Evolutionary conservation across 192 early-diverging fungal genomes (phyloP).

Genomic region (Chytriomyces sp.): DNA sequence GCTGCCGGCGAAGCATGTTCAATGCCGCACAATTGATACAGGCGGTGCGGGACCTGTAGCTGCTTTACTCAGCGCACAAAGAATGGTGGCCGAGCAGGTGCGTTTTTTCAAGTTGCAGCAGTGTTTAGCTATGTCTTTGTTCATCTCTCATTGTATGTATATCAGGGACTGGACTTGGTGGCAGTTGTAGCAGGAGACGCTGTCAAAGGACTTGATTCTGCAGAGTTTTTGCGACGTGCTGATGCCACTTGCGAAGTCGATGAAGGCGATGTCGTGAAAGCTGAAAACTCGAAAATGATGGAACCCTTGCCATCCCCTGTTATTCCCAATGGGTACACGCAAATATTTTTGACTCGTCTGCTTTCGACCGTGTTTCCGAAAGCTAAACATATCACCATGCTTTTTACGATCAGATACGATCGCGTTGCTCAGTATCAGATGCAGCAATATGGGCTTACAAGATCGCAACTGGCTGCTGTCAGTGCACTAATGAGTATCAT

Average conservation of each 20-base stretch:
- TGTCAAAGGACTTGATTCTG: constrained; percentile 36
- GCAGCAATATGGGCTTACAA: constrained; percentile 43
- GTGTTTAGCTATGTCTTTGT: no score
- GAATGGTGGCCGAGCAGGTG: constrained; percentile 47
- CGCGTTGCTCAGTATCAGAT: constrained; percentile 54
- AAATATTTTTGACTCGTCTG: background rate
- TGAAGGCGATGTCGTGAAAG: constrained; percentile 1
- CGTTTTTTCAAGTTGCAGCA: background rate
- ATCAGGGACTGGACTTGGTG: constrained; percentile 46
- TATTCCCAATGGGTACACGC: constrained; percentile 46
- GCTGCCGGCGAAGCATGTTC: constrained; percentile 45
- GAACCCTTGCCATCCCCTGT: constrained; percentile 38
- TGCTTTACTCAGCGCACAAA: constrained; percentile 41
- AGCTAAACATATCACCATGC: background rate
- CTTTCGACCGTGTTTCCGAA: background rate
- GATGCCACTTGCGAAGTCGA: constrained; percentile 50
- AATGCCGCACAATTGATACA: constrained; percentile 49
- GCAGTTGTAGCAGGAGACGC: constrained; percentile 54
- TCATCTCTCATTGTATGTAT: constrained; percentile 50
- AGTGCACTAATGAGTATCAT: constrained; percentile 31
- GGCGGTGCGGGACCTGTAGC: constrained; percentile 50
- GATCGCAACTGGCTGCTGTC: constrained; percentile 44
- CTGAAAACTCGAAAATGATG: background rate
- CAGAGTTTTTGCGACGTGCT: constrained; percentile 50
- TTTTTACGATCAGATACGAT: constrained; percentile 23